Conservation (phyloP, 768 basidiomycete genomes). For the Lactarius indigo region DNA sequence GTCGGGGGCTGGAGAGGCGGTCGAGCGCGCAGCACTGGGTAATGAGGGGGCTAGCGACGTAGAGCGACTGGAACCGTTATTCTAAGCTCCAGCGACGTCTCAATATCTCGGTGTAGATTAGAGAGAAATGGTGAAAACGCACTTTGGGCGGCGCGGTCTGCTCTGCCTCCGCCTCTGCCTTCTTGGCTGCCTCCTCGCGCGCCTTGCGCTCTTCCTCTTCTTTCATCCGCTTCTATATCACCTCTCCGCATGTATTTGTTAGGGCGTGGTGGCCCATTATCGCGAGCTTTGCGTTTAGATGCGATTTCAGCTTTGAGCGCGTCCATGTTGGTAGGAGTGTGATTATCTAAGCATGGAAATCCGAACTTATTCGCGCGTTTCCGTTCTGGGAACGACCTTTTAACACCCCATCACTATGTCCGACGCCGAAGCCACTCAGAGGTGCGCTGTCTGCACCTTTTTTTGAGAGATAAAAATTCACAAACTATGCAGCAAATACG, state of each 20-base stretch:
- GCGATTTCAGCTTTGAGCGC: slow-evolving; percentile 87
- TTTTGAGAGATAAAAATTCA: slow-evolving; percentile 25
- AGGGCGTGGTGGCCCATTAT: slow-evolving; percentile 51
- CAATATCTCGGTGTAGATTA: slow-evolving; percentile 3
- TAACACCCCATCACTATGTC: slow-evolving; percentile 49
- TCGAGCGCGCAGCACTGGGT: slow-evolving; percentile 26
- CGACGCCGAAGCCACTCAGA: slow-evolving; percentile 47
- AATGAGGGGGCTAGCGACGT: slow-evolving; percentile 26
- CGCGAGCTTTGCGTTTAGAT: slow-evolving; percentile 76
- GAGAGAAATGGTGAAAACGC: slow-evolving; percentile 28
- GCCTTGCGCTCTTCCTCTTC: slow-evolving; percentile 25
- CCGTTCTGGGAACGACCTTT: slow-evolving; percentile 32
- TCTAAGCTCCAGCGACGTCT: slow-evolving; percentile 27
- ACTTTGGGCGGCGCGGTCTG: slow-evolving; percentile 29
- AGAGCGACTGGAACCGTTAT: slow-evolving; percentile 12
- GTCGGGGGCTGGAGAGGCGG: slow-evolving; percentile 43
- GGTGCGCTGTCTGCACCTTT: slow-evolving; percentile 36
- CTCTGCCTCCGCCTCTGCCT: slow-evolving; percentile 19
- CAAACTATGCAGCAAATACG: slow-evolving; percentile 58
- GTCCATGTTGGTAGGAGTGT: slow-evolving; percentile 55
- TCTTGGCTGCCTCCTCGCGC: slow-evolving; percentile 22
- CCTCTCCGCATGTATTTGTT: slow-evolving; percentile 89
- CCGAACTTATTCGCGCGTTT: slow-evolving; percentile 16
- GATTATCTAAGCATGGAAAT: slow-evolving; percentile 18
- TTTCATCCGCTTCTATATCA: slow-evolving; percentile 53